Percentiles rank a stretch among this genome's conserved stretches.
phyloP scores from a whole-genome alignment of 164 flowering plant genomes.

The Cinnamomum chago region DNA sequence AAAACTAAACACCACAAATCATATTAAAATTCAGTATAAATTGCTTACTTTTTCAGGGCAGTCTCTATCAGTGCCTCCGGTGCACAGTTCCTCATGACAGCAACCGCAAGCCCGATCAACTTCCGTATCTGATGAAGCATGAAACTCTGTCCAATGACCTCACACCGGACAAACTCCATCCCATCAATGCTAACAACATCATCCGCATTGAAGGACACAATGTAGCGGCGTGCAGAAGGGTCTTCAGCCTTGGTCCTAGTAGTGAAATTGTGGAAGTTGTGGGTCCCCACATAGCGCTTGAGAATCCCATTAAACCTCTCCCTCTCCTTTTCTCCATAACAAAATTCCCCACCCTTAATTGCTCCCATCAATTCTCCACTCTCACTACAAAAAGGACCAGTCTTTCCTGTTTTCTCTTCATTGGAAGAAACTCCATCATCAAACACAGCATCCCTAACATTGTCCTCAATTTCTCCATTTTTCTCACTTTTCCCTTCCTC shows the following conservation, averaged over 20 bases:
- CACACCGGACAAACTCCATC: slow-evolving; percentile 89
- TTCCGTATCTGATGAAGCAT: slow-evolving; percentile 99
- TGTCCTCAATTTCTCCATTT: not conserved
- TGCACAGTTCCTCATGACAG: slow-evolving; percentile 75
- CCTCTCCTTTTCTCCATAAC: slow-evolving; percentile 72
- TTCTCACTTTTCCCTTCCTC: not conserved
- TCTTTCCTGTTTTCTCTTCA: not conserved
- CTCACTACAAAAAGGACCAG: not conserved
- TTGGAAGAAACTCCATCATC: not conserved
- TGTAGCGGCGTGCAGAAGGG: slow-evolving; percentile 72
- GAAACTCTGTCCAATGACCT: slow-evolving; percentile 98
- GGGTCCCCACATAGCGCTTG: slow-evolving; percentile 70
- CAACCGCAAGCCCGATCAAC: slow-evolving; percentile 93
- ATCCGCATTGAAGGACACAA: slow-evolving; percentile 73
- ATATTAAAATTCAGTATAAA: not conserved
- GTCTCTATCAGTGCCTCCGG: slow-evolving; percentile 62
- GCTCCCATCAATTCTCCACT: slow-evolving; percentile 20
- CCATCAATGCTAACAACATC: slow-evolving; percentile 56
- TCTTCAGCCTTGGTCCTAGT: slow-evolving; percentile 90
- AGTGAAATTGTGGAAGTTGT: slow-evolving; percentile 91
- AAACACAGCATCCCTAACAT: not conserved
- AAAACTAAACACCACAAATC: not conserved
- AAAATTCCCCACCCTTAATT: slow-evolving; percentile 35
- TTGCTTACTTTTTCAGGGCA: slow-evolving; percentile 64
- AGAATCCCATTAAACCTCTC: slow-evolving; percentile 79